A percentile compares a stretch with the other conserved stretches of the same genome.
Evolutionary conservation across 345 rosid genomes (phyloP).

Genomic region (Xanthoceras sorbifolium): DNA sequence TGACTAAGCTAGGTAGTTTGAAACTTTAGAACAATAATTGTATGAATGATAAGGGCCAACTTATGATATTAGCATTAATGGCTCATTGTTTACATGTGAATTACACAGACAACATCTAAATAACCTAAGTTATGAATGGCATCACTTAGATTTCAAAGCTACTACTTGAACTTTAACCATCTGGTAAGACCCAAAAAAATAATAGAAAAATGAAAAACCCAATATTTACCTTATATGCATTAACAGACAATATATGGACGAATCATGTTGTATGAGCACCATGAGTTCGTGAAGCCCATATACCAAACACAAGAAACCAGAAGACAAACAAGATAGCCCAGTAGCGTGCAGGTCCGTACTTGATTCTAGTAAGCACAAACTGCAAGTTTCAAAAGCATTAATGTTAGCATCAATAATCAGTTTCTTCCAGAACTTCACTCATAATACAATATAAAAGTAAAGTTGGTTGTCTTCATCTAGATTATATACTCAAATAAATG

Average conservation of each 20-base stretch:
- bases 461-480: neutral
- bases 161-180: conserved; percentile 2
- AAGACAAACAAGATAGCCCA: conserved; percentile 96
- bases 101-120: neutral
- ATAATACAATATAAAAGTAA: neutral
- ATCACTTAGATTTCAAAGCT: neutral
- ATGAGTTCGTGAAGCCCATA: conserved; percentile 88
- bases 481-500: neutral
- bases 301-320: conserved; percentile 98
- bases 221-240: conserved; percentile 21
- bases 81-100: conserved; percentile 1
- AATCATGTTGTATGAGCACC: conserved; percentile 54
- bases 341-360: conserved; percentile 95
- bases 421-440: neutral
- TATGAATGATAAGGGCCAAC: neutral
- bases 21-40: neutral
- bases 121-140: neutral
- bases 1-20: neutral
- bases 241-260: conserved; percentile 7
- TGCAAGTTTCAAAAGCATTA: conserved; percentile 40
- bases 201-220: neutral
- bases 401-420: neutral
- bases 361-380: conserved; percentile 95
- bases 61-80: neutral
- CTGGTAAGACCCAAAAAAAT: neutral